Base-by-base conservation (phyloP, 768 basidiomycete genomes). In the Leucosporidium yakuticum region DNA sequence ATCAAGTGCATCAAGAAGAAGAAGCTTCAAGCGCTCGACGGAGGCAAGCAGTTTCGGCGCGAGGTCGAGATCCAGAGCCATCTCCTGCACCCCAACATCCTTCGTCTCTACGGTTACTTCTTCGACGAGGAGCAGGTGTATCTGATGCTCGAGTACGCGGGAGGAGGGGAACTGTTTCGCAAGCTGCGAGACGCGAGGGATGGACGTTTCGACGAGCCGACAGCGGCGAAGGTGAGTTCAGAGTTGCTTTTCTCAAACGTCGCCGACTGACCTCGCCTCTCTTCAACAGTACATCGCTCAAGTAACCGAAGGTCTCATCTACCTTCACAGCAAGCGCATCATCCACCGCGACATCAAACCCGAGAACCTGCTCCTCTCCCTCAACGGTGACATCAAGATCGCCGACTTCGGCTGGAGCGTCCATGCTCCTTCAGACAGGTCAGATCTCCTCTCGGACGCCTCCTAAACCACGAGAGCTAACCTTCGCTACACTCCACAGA, bases 301-400 rank as follows among this genome's bases (percentile, higher is more conserved):
- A 75, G 93, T 97, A 87, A 80, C 96, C 62, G 90, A 94, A 77
- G 94, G 93, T 39, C 82, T 97, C 44, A 85, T 86, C 23, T 97
- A 97, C 76, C 83, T 97, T 25, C 94, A 97, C 77, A 88, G 87
- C n/a, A 86, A 89, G 77, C 87, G 88, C 49, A 88, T 97, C 50
- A 86, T 91, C 17, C 94, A 97, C 78, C 86, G 94, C 56, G 94
- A 97, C 77, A 88, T 97, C 78, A 97, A 96, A 77, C 94, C 94
- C 14, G 94, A 97, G 77, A 97, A 97, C 76, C 91, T 97, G 65
- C 84, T 97, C n/a, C 83, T 94, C 44, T 86, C 91, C 77, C 86
- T 92, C 73, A 81, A 84, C 67, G 90, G 91, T 25, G 87, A 93
- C 68, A 91, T 94, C 79, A 93, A 96, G 79, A 90, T 89, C 73